Percentiles rank a stretch among this genome's conserved stretches.
Evolutionary conservation across 2,329 filamentous ascomycete genomes (phyloP).

Genomic region (Epichloe festucae): DNA sequence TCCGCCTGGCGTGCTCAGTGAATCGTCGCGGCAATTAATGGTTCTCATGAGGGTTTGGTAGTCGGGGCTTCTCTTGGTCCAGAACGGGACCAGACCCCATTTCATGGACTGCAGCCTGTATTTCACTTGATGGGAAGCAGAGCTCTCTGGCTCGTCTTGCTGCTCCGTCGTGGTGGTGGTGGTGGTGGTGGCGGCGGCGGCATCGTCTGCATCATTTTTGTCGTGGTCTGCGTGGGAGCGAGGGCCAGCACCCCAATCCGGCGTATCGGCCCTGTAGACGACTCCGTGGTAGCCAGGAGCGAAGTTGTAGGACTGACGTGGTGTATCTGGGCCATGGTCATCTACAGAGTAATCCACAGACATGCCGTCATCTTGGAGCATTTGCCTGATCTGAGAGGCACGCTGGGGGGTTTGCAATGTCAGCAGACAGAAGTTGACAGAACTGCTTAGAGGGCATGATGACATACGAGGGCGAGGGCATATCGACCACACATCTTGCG

Average conservation of each 20-base stretch:
- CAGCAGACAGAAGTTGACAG: background rate
- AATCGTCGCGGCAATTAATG: conserved; percentile 92
- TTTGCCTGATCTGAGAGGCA: conserved; percentile 60
- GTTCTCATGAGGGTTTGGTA: conserved; percentile 71
- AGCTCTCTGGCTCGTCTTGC: background rate
- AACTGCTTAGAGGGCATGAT: background rate
- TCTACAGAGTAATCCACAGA: conserved; percentile 56
- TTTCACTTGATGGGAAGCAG: conserved; percentile 23
- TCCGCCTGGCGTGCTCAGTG: conserved; percentile 58
- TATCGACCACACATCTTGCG: conserved; percentile 25
- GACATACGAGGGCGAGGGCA: conserved; percentile 20
- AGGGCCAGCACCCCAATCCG: conserved; percentile 43
- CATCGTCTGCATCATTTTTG: background rate
- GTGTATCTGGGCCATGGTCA: conserved; percentile 42
- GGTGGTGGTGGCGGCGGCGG: background rate
- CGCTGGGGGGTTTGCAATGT: conserved; percentile 36
- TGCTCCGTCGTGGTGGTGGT: background rate
- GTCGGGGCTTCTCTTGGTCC: conserved; percentile 75
- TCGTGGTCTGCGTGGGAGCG: conserved; percentile 7
- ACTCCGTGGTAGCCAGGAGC: conserved; percentile 76
- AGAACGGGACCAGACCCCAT: conserved; percentile 90
- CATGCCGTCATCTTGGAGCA: conserved; percentile 64
- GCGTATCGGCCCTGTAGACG: conserved; percentile 67
- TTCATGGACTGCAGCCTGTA: conserved; percentile 90
- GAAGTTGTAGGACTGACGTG: conserved; percentile 79